Conservation (phyloP, 2,329 filamentous ascomycete genomes). For the Cladosporium phlei region DNA sequence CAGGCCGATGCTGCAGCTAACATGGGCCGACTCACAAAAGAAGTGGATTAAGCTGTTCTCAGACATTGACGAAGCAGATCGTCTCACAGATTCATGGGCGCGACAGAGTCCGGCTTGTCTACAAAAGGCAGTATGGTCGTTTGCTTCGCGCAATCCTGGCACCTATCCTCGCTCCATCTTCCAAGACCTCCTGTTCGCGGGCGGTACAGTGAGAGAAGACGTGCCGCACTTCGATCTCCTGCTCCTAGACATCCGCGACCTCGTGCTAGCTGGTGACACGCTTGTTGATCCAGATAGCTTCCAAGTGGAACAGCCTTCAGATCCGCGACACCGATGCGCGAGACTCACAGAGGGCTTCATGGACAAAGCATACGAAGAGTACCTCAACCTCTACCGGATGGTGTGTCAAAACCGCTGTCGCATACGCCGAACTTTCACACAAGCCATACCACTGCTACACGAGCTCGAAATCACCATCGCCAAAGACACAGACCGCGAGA, state of each 20-base stretch:
- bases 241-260: conserved; percentile 72
- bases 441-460: conserved; percentile 79
- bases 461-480: conserved; percentile 69
- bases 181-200: conserved; percentile 59
- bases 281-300: conserved; percentile 72
- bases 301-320: conserved; percentile 66
- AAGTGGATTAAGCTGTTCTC: conserved; percentile 67
- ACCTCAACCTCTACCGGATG: conserved; percentile 76
- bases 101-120: conserved; percentile 24
- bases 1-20: conserved; percentile 75
- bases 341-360: conserved; percentile 67
- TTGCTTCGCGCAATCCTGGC: conserved; percentile 70
- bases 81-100: conserved; percentile 18
- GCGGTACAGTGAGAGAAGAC: conserved; percentile 62
- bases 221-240: conserved; percentile 67
- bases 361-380: conserved; percentile 54
- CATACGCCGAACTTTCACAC: conserved; percentile 81
- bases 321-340: conserved; percentile 69
- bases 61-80: conserved; percentile 59
- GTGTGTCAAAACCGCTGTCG: conserved; percentile 88
- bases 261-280: conserved; percentile 66
- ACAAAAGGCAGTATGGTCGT: conserved; percentile 50
- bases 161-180: conserved; percentile 69
- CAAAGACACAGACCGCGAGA: conserved; percentile 18
- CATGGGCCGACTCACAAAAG: conserved; percentile 64